Conservation (phyloP, 208 protist genomes). For the Trypanosoma cruzi region DNA sequence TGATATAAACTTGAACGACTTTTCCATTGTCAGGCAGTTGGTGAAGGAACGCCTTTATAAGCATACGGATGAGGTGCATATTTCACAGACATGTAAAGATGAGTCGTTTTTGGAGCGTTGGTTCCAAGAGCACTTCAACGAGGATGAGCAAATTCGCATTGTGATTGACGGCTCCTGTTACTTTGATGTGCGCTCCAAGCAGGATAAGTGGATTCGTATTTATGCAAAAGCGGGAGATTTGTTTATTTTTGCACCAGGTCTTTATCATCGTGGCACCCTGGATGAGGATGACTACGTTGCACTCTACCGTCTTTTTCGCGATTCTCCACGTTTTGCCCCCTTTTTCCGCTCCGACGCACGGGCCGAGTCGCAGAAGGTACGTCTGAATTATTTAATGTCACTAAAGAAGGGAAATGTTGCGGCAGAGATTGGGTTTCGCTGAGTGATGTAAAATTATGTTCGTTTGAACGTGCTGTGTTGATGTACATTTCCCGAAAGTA, state of each 20-base stretch:
- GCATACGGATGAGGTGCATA: slow-evolving; percentile 83
- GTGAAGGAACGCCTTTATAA: slow-evolving; percentile 91
- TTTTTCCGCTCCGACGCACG: slow-evolving; percentile 71
- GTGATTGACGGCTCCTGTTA: slow-evolving; percentile 91
- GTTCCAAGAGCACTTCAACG: slow-evolving; percentile 94
- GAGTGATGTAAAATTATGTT: neutral
- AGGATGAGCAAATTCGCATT: slow-evolving; percentile 93
- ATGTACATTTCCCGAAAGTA: neutral
- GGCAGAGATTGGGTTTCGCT: slow-evolving; percentile 72
- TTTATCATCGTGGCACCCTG: slow-evolving; percentile 87
- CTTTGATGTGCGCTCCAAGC: slow-evolving; percentile 90
- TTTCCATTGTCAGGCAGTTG: slow-evolving; percentile 83
- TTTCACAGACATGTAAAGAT: slow-evolving; percentile 92
- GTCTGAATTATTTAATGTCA: slow-evolving; percentile 86
- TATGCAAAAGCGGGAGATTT: slow-evolving; percentile 79
- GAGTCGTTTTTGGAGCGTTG: slow-evolving; percentile 88
- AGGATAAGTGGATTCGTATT: slow-evolving; percentile 94
- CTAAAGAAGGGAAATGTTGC: slow-evolving; percentile 91
- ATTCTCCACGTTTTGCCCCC: slow-evolving; percentile 83
- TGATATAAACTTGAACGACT: slow-evolving; percentile 84
- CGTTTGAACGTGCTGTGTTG: neutral
- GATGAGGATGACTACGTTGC: slow-evolving; percentile 91
- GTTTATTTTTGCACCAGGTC: slow-evolving; percentile 81
- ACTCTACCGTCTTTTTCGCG: slow-evolving; percentile 80
- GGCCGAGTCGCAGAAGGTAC: slow-evolving; percentile 69